Base-by-base conservation (phyloP, 768 basidiomycete species). In the Boletus vermiculosoides region DNA sequence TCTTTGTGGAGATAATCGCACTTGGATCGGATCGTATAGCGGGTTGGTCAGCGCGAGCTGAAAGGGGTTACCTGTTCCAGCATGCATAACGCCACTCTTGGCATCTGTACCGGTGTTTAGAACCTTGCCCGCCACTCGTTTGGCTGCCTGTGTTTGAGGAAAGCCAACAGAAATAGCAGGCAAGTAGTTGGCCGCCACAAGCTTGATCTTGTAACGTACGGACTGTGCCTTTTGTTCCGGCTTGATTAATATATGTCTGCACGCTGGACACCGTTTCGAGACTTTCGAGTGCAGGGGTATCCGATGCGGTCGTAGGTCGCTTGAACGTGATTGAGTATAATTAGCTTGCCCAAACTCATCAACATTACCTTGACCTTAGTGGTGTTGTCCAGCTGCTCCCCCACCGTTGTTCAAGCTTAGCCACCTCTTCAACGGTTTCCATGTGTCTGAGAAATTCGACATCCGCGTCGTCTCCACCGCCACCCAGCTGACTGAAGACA, bases 191-290 rank as follows among this genome's bases (percentile, higher is more conserved):
- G 92, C 85, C 0, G 96, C 97, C 55, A 96, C 92, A 50, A 98
- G 86, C 73, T 98, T 98, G 74, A 99, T 98, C 75, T 98, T 98
- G 80, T 88, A 98, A 18, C 93, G 85, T 37, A 91, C 88, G 18
- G 92, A 94, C 63, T 94, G 92, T 0, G 94, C 89, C 69, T 99
- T 99, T 67, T 95, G 90, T 71, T 99, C 97, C 4, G 97, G 97
- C 70, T 98, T 97, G 74, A 98, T 97, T 60, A 99, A 83, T 63
- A 98, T 97, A 72, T 98, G 96, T 18, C 91, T 87, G 70, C 97
- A 99, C 2, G 80, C 81, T 15, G 94, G 88, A 75, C 97, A 99
- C 5, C 97, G 92, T 74, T 98, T 98, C 4, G 94, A 94, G 51
- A 90, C 85, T 72, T 98, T 98, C 0, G 94, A 91, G 62, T 90